These are phyloP conservation scores for Pyricularia sp. DNA, from an alignment of 2,329 filamentous ascomycete genomes.

Conservation along the genomic window DNA sequence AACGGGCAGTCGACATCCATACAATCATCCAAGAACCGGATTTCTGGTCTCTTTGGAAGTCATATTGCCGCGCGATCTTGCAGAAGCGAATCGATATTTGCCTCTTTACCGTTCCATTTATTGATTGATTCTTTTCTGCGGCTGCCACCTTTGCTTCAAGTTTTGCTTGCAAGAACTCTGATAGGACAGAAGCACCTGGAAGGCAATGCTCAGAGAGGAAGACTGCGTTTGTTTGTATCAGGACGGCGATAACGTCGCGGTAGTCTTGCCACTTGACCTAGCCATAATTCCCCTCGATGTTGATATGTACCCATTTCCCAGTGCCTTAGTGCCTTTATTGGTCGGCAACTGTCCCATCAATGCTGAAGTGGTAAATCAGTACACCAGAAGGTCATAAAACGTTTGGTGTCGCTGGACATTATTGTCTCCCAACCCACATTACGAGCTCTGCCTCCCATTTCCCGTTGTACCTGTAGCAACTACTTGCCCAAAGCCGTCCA, in stretches of 20 bases:
- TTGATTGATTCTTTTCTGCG: background rate
- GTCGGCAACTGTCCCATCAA: too few relatives aligned
- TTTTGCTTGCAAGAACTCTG: background rate
- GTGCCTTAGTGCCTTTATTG: too few relatives aligned
- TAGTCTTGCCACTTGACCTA: background rate
- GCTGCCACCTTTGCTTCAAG: background rate
- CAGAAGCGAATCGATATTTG: conserved; percentile 6
- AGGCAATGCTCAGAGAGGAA: background rate
- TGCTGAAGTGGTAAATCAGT: too few relatives aligned
- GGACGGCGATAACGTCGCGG: background rate
- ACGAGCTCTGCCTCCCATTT: too few relatives aligned
- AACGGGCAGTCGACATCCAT: background rate
- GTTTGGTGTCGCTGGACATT: too few relatives aligned
- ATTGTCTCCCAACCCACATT: too few relatives aligned
- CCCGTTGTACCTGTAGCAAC: too few relatives aligned
- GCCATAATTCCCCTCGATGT: too few relatives aligned
- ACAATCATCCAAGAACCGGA: background rate
- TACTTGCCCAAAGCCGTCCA: too few relatives aligned
- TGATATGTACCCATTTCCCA: too few relatives aligned
- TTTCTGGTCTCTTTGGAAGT: background rate
- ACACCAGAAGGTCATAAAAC: too few relatives aligned
- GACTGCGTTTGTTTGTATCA: too few relatives aligned
- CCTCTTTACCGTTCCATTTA: background rate
- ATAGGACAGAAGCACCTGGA: background rate
- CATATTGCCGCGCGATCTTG: conserved; percentile 4